A percentile compares a stretch with the other conserved stretches of the same genome.
phyloP scores from a whole-genome alignment of 495 filamentous ascomycete species.

The Aspergillus baeticus region DNA sequence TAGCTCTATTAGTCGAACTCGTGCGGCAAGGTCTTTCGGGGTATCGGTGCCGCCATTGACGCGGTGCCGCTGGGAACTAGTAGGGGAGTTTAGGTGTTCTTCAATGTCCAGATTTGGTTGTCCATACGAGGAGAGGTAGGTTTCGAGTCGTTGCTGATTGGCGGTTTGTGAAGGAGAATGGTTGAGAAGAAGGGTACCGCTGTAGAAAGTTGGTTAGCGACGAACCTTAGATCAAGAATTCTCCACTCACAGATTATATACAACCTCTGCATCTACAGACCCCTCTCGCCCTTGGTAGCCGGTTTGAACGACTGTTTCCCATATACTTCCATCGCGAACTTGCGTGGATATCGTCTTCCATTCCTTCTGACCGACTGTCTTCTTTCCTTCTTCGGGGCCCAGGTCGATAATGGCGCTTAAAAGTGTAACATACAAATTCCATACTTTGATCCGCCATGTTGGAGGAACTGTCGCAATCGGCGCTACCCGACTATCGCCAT shows the following conservation, averaged over 20 bases:
- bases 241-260: conserved; percentile 78
- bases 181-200: conserved; percentile 81
- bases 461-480: conserved; percentile 72
- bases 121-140: conserved; percentile 77
- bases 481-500: conserved; percentile 39
- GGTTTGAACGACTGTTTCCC: conserved; percentile 85
- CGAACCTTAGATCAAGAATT: not conserved
- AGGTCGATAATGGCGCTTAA: conserved; percentile 88
- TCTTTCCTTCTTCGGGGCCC: conserved; percentile 85
- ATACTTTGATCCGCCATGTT: conserved; percentile 85
- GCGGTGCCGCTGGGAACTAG: conserved; percentile 19
- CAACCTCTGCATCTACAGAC: conserved; percentile 90
- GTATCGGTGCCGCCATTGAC: conserved; percentile 66
- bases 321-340: conserved; percentile 81
- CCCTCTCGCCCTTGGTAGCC: conserved; percentile 86
- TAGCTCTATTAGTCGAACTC: conserved; percentile 87
- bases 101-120: conserved; percentile 67
- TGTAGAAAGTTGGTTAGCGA: conserved; percentile 21
- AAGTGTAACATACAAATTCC: conserved; percentile 93
- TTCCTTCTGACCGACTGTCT: conserved; percentile 74
- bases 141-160: conserved; percentile 86
- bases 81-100: conserved; percentile 46
- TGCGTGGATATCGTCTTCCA: conserved; percentile 79
- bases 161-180: conserved; percentile 79
- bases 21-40: conserved; percentile 69